Percentiles rank a stretch among this genome's conserved stretches.
Evolutionary conservation across 2,329 filamentous ascomycete species (phyloP).

Genomic region (Fusarium sambucinum): DNA sequence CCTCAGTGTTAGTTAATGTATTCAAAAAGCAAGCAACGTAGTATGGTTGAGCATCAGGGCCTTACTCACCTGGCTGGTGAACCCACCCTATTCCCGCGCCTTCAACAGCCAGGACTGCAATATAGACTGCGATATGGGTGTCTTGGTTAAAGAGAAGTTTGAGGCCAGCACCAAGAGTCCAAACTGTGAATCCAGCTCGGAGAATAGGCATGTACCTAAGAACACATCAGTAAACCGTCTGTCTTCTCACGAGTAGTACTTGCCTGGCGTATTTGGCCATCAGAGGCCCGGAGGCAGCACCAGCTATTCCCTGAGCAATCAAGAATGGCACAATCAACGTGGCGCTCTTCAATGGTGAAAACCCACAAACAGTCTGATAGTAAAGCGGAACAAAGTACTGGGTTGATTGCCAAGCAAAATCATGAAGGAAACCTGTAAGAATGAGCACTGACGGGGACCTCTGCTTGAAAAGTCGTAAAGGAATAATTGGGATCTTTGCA

Average conservation of each 20-base stretch:
- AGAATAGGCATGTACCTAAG: not conserved
- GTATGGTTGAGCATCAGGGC: too few species aligned
- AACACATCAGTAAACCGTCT: fast-evolving
- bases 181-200: not conserved
- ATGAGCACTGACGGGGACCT: not conserved
- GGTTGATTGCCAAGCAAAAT: constrained; percentile 18
- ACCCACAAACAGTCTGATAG: not conserved
- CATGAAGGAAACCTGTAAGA: not conserved
- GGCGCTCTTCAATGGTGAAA: not conserved
- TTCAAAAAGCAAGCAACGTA: too few species aligned
- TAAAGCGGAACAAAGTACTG: constrained; percentile 3
- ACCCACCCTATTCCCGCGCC: constrained; percentile 12
- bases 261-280: constrained; percentile 3
- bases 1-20: fast-evolving
- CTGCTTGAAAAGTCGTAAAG: constrained; percentile 48
- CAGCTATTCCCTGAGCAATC: not conserved
- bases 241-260: fast-evolving
- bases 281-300: not conserved
- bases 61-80: constrained; percentile 7
- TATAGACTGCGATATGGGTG: not conserved
- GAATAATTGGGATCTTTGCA: constrained; percentile 81
- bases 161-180: not conserved
- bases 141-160: not conserved
- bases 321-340: constrained; percentile 3
- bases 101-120: not conserved